Conservation (phyloP, 2,329 filamentous ascomycete species). For the Aspergillus candidus region DNA sequence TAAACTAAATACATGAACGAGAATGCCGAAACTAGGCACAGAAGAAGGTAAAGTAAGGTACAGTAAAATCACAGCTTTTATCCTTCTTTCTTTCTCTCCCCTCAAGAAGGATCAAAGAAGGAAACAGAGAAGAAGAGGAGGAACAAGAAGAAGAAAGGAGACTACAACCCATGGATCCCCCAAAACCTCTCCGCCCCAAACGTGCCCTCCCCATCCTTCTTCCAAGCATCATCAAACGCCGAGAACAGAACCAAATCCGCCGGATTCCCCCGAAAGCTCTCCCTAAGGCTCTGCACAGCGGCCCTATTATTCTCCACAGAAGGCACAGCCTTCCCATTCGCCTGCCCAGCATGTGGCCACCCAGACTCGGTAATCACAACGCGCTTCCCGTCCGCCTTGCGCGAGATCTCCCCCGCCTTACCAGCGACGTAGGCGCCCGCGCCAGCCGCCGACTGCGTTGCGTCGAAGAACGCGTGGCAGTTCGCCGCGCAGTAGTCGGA, state of each 20-base stretch:
- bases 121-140: neutral
- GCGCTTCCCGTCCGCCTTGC: slow-evolving; percentile 50
- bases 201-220: slow-evolving; percentile 55
- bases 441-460: slow-evolving; percentile 50
- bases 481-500: slow-evolving; percentile 79
- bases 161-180: slow-evolving; percentile 49
- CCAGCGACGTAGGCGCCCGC: slow-evolving; percentile 63
- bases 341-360: slow-evolving; percentile 66
- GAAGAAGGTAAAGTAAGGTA: too few relatives aligned
- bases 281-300: slow-evolving; percentile 61
- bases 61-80: too few relatives aligned
- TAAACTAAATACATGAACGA: too few relatives aligned
- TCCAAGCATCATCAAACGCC: slow-evolving; percentile 76
- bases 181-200: slow-evolving; percentile 71
- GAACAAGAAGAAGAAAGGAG: slow-evolving; percentile 1
- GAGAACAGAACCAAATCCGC: slow-evolving; percentile 62
- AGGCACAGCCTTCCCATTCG: slow-evolving; percentile 65
- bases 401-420: slow-evolving; percentile 46
- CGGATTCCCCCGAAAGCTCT: slow-evolving; percentile 45
- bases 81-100: too few relatives aligned
- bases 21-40: too few relatives aligned
- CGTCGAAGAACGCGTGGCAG: slow-evolving; percentile 77
- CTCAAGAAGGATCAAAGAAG: neutral
- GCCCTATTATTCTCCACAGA: slow-evolving; percentile 58
- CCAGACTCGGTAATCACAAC: slow-evolving; percentile 76